A percentile compares a stretch with the other conserved stretches of the same genome.
Conservation (phyloP, 257 asterid genomes). For the Galeopsis tetrahit region DNA sequence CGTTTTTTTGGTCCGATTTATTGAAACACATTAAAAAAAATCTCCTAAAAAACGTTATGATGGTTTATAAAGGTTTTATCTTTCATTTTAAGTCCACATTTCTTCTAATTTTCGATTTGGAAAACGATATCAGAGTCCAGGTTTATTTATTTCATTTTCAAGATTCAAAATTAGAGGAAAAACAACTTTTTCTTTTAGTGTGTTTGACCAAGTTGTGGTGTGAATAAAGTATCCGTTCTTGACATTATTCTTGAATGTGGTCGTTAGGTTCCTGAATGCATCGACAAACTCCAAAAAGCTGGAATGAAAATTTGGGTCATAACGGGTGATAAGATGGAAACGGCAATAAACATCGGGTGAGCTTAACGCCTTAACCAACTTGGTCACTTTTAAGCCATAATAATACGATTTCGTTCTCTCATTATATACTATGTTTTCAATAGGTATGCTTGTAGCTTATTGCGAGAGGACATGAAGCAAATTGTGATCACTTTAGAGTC, state of each 20-base stretch:
- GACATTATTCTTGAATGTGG: slow-evolving; percentile 24
- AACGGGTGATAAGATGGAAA: slow-evolving; percentile 99
- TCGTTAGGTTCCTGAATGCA: slow-evolving; percentile 93
- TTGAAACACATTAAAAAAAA: no score
- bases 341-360: slow-evolving; percentile 96
- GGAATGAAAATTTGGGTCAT: slow-evolving; percentile 97
- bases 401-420: slow-evolving; percentile 13
- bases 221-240: slow-evolving; percentile 5
- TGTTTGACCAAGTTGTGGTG: neutral
- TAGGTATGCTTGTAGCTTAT: slow-evolving; percentile 92
- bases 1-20: neutral
- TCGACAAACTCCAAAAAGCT: slow-evolving; percentile 77
- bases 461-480: slow-evolving; percentile 84
- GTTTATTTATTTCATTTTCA: neutral
- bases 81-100: neutral
- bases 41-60: neutral
- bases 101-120: neutral
- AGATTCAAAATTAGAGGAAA: neutral
- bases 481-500: slow-evolving; percentile 80
- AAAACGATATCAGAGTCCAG: neutral
- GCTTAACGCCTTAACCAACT: neutral
- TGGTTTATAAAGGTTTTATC: neutral
- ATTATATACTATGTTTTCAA: slow-evolving; percentile 29
- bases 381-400: slow-evolving; percentile 2
- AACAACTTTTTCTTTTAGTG: neutral